These are phyloP conservation scores for Iris macrosiphon DNA, from an alignment of 106 monocot genomes.

Conservation along the genomic window DNA sequence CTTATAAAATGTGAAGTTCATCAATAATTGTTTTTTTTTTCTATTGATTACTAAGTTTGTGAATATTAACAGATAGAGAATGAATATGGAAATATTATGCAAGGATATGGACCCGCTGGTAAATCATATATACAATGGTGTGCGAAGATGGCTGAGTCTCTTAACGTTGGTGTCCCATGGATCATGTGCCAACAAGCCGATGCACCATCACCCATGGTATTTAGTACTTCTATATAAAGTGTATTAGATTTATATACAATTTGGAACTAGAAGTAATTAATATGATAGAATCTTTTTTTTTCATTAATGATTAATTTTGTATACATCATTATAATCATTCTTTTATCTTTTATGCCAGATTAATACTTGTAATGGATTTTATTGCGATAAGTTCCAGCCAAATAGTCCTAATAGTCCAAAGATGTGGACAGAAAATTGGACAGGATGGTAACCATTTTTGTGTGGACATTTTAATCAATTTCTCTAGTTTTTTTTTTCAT, in stretches of 20 bases:
- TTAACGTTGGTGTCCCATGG: constrained; percentile 30
- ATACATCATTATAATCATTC: no score
- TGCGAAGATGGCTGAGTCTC: constrained; percentile 18
- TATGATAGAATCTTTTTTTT: not conserved
- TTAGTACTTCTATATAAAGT: no score
- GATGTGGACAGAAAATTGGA: constrained; percentile 39
- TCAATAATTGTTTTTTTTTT: not conserved
- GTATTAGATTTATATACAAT: no score
- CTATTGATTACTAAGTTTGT: not conserved
- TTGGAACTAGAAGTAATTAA: no score
- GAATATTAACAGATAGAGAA: constrained; percentile 28
- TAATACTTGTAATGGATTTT: constrained; percentile 43
- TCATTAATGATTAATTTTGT: no score
- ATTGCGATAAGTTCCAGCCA: constrained; percentile 16
- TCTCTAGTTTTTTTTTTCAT: no score
- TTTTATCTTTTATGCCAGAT: constrained; percentile 18
- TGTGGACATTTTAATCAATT: no score
- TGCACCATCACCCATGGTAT: constrained; percentile 34
- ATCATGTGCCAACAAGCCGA: constrained; percentile 32
- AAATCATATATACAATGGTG: constrained; percentile 28
- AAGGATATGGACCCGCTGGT: constrained; percentile 10
- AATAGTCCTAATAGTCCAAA: constrained; percentile 17
- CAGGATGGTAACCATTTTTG: constrained; percentile 26
- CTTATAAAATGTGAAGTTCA: no score
- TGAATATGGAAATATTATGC: constrained; percentile 20